phyloP scores from a whole-genome alignment of 2,329 filamentous ascomycete species.

The Xylaria sp. region DNA sequence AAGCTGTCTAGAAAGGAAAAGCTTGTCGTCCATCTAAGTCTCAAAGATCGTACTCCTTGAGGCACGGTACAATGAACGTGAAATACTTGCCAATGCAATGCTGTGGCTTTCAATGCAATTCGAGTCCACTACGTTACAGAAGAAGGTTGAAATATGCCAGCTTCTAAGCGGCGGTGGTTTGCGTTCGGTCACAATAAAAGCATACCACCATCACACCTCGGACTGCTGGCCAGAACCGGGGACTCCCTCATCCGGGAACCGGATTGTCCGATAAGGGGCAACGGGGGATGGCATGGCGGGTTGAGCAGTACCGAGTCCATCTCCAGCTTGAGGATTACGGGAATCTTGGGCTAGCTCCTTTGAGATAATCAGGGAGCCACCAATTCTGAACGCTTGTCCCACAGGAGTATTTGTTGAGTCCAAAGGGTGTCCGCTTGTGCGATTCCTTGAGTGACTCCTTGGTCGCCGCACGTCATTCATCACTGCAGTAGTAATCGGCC shows the following conservation, averaged over 20 bases:
- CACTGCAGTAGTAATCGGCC: not conserved
- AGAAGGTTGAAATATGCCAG: not conserved
- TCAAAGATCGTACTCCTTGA: not conserved
- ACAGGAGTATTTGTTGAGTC: slow-evolving; percentile 40
- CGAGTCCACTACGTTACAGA: not conserved
- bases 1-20: not conserved
- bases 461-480: slow-evolving; percentile 26
- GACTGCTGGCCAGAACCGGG: not conserved
- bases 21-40: not conserved
- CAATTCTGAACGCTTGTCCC: slow-evolving; percentile 53
- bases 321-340: slow-evolving; percentile 11
- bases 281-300: slow-evolving; percentile 21
- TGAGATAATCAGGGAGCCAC: slow-evolving; percentile 52
- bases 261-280: slow-evolving; percentile 52
- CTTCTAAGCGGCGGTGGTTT: not conserved
- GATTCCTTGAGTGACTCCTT: slow-evolving; percentile 27
- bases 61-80: not conserved
- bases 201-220: not conserved
- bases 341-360: slow-evolving; percentile 13
- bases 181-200: not conserved
- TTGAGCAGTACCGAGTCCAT: slow-evolving; percentile 5
- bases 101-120: not conserved
- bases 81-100: not conserved
- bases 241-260: slow-evolving; percentile 55
- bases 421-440: slow-evolving; percentile 26